These are phyloP conservation scores for Pseudogymnoascus sp. DNA, from an alignment of 2,329 filamentous ascomycete species.

Conservation along the genomic window DNA sequence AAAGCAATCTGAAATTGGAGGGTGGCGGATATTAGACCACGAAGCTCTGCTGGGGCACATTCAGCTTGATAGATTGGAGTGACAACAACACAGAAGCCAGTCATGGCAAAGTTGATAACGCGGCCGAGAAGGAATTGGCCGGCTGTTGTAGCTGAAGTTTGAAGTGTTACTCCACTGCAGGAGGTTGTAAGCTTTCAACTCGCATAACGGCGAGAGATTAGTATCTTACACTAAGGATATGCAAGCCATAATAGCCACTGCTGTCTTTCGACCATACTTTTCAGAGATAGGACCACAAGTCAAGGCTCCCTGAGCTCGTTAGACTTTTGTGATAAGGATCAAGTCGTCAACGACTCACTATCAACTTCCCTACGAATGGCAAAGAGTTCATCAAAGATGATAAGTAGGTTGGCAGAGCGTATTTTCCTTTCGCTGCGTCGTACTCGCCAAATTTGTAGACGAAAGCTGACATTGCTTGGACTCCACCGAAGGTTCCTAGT, in stretches of 20 bases:
- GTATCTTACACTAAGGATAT: slow-evolving; percentile 18
- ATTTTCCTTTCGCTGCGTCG: neutral
- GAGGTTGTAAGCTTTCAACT: neutral
- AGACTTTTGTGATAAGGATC: neutral
- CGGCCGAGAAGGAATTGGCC: slow-evolving; percentile 29
- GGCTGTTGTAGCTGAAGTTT: slow-evolving; percentile 24
- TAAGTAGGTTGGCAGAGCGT: slow-evolving; percentile 3
- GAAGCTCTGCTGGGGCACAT: too few relatives aligned
- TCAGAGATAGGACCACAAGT: slow-evolving; percentile 21
- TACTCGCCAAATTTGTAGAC: neutral
- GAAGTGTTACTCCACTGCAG: slow-evolving; percentile 25
- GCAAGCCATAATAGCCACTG: slow-evolving; percentile 21
- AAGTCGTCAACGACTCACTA: neutral
- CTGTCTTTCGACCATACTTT: slow-evolving; percentile 23
- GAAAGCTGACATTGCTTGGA: slow-evolving; percentile 1
- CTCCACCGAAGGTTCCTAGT: neutral
- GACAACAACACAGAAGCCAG: slow-evolving; percentile 28
- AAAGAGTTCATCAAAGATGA: slow-evolving; percentile 5
- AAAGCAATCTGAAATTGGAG: too few relatives aligned
- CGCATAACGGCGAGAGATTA: neutral
- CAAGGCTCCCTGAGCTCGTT: slow-evolving; percentile 10
- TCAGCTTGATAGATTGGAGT: slow-evolving; percentile 21
- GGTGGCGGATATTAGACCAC: too few relatives aligned
- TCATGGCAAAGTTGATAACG: slow-evolving; percentile 27
- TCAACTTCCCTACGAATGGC: slow-evolving; percentile 8